Conservation (phyloP, 2,329 filamentous ascomycete genomes). For the Diaporthe batatas region DNA sequence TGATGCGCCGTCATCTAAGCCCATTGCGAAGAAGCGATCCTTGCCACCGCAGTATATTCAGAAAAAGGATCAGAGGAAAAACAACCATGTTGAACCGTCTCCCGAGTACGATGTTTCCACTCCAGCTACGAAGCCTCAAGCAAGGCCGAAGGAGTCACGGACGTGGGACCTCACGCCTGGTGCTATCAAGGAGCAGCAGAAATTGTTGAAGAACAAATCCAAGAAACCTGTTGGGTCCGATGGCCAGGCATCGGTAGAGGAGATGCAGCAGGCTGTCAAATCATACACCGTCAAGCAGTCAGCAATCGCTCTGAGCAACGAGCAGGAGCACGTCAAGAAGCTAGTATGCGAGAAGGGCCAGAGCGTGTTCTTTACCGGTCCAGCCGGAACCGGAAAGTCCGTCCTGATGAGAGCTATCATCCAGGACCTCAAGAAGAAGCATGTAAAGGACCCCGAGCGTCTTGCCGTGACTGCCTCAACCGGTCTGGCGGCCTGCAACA, state of each 20-base stretch:
- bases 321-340: slow-evolving; percentile 87
- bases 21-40: slow-evolving; percentile 70
- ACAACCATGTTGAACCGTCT: slow-evolving; percentile 49
- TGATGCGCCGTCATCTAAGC: slow-evolving; percentile 48
- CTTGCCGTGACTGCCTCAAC: slow-evolving; percentile 96
- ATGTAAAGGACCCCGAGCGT: slow-evolving; percentile 80
- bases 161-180: slow-evolving; percentile 82
- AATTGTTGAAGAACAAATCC: slow-evolving; percentile 75
- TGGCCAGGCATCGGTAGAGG: slow-evolving; percentile 58
- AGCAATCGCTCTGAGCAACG: slow-evolving; percentile 81
- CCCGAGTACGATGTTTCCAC: slow-evolving; percentile 44
- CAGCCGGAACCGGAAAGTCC: slow-evolving; percentile 96
- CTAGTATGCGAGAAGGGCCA: slow-evolving; percentile 84
- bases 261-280: slow-evolving; percentile 58
- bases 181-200: slow-evolving; percentile 82
- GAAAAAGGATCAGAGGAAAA: slow-evolving; percentile 49
- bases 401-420: slow-evolving; percentile 96
- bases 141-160: slow-evolving; percentile 53
- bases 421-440: slow-evolving; percentile 81
- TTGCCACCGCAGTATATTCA: slow-evolving; percentile 67
- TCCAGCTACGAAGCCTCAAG: slow-evolving; percentile 51
- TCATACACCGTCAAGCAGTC: slow-evolving; percentile 57
- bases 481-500: slow-evolving; percentile 94
- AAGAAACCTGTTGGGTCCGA: slow-evolving; percentile 61
- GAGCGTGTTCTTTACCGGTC: slow-evolving; percentile 98